A percentile compares a stretch with the other conserved stretches of the same genome.
These are phyloP conservation scores for Osmanthus fragrans DNA, from an alignment of 257 asterid genomes.

Conservation along the genomic window DNA sequence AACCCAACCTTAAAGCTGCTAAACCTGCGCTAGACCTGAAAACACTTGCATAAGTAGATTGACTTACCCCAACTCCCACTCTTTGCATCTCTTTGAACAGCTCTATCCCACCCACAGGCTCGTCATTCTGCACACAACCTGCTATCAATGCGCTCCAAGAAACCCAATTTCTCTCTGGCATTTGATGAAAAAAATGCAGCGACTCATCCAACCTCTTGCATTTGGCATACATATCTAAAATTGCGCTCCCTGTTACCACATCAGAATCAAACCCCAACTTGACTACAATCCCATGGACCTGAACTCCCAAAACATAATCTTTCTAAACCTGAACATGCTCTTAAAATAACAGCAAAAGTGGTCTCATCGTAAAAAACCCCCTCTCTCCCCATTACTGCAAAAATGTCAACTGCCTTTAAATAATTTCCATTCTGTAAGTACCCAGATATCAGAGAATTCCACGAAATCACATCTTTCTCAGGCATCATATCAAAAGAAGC, in stretches of 20 bases:
- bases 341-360: slow-evolving; percentile 65
- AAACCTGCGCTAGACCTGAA: slow-evolving; percentile 76
- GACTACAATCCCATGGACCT: slow-evolving; percentile 61
- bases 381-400: slow-evolving; percentile 57
- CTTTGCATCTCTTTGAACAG: slow-evolving; percentile 73
- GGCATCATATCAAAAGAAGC: slow-evolving; percentile 58
- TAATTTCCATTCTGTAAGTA: slow-evolving; percentile 59
- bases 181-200: slow-evolving; percentile 42
- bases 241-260: slow-evolving; percentile 76
- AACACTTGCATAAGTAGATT: slow-evolving; percentile 77
- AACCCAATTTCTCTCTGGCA: slow-evolving; percentile 73
- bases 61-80: slow-evolving; percentile 69
- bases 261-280: slow-evolving; percentile 59
- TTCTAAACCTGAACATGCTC: slow-evolving; percentile 61
- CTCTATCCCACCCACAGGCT: slow-evolving; percentile 50
- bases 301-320: slow-evolving; percentile 46
- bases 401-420: slow-evolving; percentile 45
- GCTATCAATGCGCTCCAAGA: slow-evolving; percentile 91
- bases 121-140: slow-evolving; percentile 63
- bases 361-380: slow-evolving; percentile 60
- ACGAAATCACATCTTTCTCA: slow-evolving; percentile 71
- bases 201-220: slow-evolving; percentile 71
- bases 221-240: slow-evolving; percentile 85
- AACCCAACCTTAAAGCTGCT: slow-evolving; percentile 51
- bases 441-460: slow-evolving; percentile 89